Evolutionary conservation across 192 early-diverging fungal species (phyloP), one percentile per base, ranked within the genome.

Genomic region (Entomortierella lignicola): DNA sequence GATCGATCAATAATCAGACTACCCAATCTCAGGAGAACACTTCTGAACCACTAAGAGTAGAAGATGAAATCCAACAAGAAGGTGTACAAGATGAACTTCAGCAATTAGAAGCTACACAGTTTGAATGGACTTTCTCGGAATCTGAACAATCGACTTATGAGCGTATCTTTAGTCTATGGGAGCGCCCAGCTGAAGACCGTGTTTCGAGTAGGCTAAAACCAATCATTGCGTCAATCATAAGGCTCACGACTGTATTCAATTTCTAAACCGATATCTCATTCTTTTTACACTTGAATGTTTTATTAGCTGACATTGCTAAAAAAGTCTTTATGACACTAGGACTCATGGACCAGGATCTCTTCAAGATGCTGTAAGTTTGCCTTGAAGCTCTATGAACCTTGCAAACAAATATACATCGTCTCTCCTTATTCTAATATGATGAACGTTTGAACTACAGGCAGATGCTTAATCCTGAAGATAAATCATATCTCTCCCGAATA

Each of bases 271-370:
- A n/a, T n/a, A n/a, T n/a, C n/a, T n/a, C n/a, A n/a, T n/a, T n/a
- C n/a, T n/a, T n/a, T n/a, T n/a, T n/a, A 64, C 51, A 54, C 1
- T 39, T 10, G 8, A 15, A 15, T 29, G 10, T 1, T 7, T 26
- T 52, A 7, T 31, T 60, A 79, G 75, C 67, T 15, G 75, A 79
- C 21, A 79, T 79, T 50, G 75, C 75, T 21, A 67, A 63, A 23
- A 79, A 79, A 43, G 75, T 79, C 18, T 79, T 60, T 30, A 79
- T 79, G 75, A 79, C 75, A 1, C 61, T 79, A 4, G 75, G 75
- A 0, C 57, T 79, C 11, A 34, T 17, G 25, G 66, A 52, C 21
- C 32, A 39, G 3, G 61, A 79, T 42, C 67, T 79, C 0, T 26
- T 27, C 63, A 60, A 60, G 17, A 60, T 79, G 0, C 66, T 61